Evolutionary conservation across 495 filamentous ascomycete species (phyloP).

Genomic region (Trichocladium uniseriatum): DNA sequence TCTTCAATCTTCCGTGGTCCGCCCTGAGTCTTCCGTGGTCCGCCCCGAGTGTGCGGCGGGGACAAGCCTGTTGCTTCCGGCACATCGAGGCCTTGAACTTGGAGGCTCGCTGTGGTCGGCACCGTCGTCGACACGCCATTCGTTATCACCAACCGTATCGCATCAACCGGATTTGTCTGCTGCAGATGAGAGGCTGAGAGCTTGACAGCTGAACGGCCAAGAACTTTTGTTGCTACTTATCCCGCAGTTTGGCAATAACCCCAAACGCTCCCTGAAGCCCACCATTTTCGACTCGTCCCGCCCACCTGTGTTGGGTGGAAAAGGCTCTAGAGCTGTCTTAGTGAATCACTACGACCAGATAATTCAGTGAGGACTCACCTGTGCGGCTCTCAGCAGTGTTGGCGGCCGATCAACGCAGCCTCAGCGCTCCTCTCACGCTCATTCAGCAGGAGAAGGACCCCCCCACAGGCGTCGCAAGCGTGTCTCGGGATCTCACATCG

Average conservation of each 20-base stretch:
- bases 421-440: not conserved
- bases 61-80: conserved; percentile 16
- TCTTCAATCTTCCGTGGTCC: conserved; percentile 14
- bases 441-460: not conserved
- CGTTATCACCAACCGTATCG: conserved; percentile 12
- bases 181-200: conserved; percentile 15
- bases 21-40: conserved; percentile 18
- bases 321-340: no score
- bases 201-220: conserved; percentile 23
- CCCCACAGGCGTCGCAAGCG: not conserved
- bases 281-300: not conserved
- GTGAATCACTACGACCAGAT: no score
- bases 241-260: conserved; percentile 20
- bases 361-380: conserved; percentile 6
- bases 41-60: conserved; percentile 11
- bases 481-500: not conserved
- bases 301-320: no score
- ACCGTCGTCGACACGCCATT: conserved; percentile 13
- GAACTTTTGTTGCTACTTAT: conserved; percentile 15
- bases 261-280: conserved; percentile 5
- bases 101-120: conserved; percentile 5
- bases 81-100: conserved; percentile 1
- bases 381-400: conserved; percentile 6
- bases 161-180: not conserved
- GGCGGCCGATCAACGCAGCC: conserved; percentile 2